These are phyloP conservation scores for Fusarium sp. DNA, from an alignment of 2,329 filamentous ascomycete genomes.

Conservation along the genomic window DNA sequence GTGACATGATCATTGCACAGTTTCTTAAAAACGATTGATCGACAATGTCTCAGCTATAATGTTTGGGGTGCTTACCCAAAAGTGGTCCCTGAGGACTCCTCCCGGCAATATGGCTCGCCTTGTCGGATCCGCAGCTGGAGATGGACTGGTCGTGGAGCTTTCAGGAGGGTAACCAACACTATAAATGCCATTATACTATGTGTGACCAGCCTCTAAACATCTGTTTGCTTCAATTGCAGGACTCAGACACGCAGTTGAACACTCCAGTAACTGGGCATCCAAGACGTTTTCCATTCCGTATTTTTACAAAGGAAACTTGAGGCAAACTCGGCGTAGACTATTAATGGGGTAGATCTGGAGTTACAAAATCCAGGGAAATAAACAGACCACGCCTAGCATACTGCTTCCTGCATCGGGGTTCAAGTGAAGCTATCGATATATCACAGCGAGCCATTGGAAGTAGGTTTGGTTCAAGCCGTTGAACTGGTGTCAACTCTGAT, in stretches of 20 bases:
- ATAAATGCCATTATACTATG: background rate
- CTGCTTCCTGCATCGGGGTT: background rate
- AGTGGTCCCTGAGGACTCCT: background rate
- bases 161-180: background rate
- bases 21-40: background rate
- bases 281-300: background rate
- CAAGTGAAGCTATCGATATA: background rate
- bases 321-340: background rate
- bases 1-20: background rate
- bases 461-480: background rate
- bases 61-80: background rate
- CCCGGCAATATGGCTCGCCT: slow-evolving; percentile 4
- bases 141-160: slow-evolving; percentile 2
- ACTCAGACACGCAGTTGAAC: background rate
- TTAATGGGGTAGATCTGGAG: background rate
- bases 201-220: slow-evolving; percentile 14
- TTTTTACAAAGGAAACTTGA: background rate
- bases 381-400: background rate
- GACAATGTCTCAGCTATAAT: slow-evolving; percentile 13
- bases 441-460: background rate
- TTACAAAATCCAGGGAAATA: background rate
- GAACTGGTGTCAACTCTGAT: background rate
- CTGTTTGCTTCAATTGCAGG: slow-evolving; percentile 5
- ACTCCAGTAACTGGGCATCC: background rate
- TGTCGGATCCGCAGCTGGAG: background rate